Percentiles rank a stretch among this genome's conserved stretches.
Conservation (phyloP, 805 yeast genomes). For the Candida mattraensis region DNA sequence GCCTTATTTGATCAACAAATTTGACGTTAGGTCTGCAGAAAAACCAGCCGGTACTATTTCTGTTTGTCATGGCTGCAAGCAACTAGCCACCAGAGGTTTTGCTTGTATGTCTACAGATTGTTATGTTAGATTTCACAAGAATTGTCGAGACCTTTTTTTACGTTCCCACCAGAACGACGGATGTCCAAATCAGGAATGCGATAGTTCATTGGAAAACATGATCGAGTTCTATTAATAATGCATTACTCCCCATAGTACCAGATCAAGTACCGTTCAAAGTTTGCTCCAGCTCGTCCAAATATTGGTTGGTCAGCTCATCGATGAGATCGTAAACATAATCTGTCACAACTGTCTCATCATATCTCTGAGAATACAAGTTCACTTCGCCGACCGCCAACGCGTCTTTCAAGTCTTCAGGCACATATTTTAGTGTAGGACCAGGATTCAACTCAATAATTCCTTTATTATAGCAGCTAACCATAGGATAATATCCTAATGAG, state of each 20-base stretch:
- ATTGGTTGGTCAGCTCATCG: constrained; percentile 76
- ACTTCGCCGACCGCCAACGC: constrained; percentile 32
- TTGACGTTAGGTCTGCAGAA: constrained; percentile 33
- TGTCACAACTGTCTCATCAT: constrained; percentile 70
- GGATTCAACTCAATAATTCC: constrained; percentile 74
- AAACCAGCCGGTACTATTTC: constrained; percentile 39
- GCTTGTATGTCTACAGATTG: constrained; percentile 39
- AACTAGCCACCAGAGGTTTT: constrained; percentile 53
- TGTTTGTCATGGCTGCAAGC: constrained; percentile 51
- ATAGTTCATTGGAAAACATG: constrained; percentile 16
- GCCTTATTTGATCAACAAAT: constrained; percentile 42
- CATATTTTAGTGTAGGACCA: constrained; percentile 58
- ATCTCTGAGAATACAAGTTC: constrained; percentile 57
- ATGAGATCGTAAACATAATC: constrained; percentile 80
- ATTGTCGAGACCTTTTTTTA: constrained; percentile 44
- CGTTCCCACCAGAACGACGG: constrained; percentile 30
- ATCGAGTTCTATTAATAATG: constrained; percentile 14
- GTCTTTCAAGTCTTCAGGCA: constrained; percentile 38
- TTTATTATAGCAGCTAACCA: constrained; percentile 75
- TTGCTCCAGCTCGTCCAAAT: constrained; percentile 39
- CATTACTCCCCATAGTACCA: not conserved
- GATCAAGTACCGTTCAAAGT: constrained; percentile 13
- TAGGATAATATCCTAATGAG: constrained; percentile 86
- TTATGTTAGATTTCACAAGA: constrained; percentile 44
- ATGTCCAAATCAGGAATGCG: constrained; percentile 37